Conservation (phyloP, 2,329 filamentous ascomycete species). For the Penicillium sp. region DNA sequence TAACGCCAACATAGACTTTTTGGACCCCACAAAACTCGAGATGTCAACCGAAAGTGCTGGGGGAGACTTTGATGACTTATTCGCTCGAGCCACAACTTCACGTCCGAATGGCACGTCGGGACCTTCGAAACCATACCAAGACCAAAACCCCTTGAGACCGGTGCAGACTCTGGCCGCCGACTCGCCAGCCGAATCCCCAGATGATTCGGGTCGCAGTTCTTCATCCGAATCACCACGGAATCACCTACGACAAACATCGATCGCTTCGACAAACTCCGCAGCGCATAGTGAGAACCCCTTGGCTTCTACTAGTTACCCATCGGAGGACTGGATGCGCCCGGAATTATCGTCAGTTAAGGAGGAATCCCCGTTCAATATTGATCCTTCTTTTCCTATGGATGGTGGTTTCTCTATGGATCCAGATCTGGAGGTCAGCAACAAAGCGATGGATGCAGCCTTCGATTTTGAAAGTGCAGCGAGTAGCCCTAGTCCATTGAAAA, state of each 20-base stretch:
- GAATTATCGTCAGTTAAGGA: conserved; percentile 38
- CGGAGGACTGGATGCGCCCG: conserved; percentile 39
- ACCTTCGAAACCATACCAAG: conserved; percentile 31
- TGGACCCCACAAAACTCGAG: conserved; percentile 39
- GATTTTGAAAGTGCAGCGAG: conserved; percentile 50
- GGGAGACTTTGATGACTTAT: conserved; percentile 44
- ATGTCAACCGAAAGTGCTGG: conserved; percentile 38
- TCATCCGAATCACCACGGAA: conserved; percentile 44
- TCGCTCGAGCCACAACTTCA: conserved; percentile 35
- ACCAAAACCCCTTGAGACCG: conserved; percentile 35
- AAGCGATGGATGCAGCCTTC: conserved; percentile 49
- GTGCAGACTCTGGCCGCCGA: conserved; percentile 35
- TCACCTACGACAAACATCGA: conserved; percentile 42
- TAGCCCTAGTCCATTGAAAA: conserved; percentile 44
- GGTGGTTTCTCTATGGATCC: conserved; percentile 30
- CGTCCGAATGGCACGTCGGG: conserved; percentile 29
- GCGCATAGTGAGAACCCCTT: conserved; percentile 38
- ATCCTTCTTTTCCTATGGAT: conserved; percentile 37
- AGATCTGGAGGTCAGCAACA: conserved; percentile 47
- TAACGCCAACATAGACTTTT: conserved; percentile 44
- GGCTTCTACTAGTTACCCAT: conserved; percentile 35
- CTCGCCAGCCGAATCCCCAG: conserved; percentile 46
- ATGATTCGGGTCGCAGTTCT: conserved; percentile 44
- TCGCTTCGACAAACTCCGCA: conserved; percentile 42
- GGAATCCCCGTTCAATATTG: conserved; percentile 42